phyloP scores from a whole-genome alignment of 2,329 filamentous ascomycete species.

The Nigrospora osmanthi region DNA sequence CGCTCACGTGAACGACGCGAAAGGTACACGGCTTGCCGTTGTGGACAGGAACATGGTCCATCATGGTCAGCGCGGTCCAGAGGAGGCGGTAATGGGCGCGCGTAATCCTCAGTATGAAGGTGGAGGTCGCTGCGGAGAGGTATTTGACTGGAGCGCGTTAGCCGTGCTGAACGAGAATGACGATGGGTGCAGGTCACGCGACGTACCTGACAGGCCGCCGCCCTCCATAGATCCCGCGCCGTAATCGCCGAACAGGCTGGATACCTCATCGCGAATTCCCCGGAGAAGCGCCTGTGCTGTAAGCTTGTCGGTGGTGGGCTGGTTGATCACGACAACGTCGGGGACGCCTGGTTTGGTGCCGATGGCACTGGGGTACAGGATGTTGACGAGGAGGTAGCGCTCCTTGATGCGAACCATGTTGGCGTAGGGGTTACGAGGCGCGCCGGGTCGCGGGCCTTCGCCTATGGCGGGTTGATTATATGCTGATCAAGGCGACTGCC shows the following conservation, averaged over 20 bases:
- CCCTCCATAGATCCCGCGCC: constrained; percentile 68
- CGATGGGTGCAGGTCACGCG: not conserved
- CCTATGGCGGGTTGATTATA: no score
- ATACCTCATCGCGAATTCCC: constrained; percentile 62
- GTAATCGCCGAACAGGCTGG: constrained; percentile 78
- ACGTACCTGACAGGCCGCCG: constrained; percentile 55
- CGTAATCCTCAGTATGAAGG: constrained; percentile 80
- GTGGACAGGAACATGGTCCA: constrained; percentile 58
- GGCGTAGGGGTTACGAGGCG: no score
- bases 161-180: constrained; percentile 1
- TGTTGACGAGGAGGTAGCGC: constrained; percentile 89
- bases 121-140: constrained; percentile 83
- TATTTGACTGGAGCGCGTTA: constrained; percentile 67
- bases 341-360: constrained; percentile 32
- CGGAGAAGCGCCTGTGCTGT: constrained; percentile 58
- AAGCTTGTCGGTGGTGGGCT: constrained; percentile 67
- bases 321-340: constrained; percentile 65
- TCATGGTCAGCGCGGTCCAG: constrained; percentile 82
- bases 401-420: constrained; percentile 93
- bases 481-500: no score
- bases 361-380: constrained; percentile 68
- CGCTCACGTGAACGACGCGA: constrained; percentile 78
- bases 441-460: no score
- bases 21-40: constrained; percentile 65
- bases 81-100: constrained; percentile 78